These are phyloP conservation scores for Mucor indicus DNA, from an alignment of 371 early-diverging fungal genomes.

Conservation along the genomic window DNA sequence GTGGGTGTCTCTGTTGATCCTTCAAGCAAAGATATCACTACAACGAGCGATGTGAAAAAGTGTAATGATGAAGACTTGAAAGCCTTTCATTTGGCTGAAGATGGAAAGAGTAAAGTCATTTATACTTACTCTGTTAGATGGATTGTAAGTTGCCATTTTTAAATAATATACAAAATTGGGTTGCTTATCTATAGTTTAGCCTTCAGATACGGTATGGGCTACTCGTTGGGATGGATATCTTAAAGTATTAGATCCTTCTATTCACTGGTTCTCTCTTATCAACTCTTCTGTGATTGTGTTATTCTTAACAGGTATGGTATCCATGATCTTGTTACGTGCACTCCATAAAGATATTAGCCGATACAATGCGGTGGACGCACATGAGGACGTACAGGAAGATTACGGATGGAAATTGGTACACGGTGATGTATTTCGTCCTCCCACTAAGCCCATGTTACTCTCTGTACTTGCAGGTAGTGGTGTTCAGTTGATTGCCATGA, in stretches of 20 bases:
- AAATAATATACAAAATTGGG: background rate
- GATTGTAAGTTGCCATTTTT: slow-evolving; percentile 48
- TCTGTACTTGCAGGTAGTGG: slow-evolving; percentile 91
- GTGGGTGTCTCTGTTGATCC: slow-evolving; percentile 86
- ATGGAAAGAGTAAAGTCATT: slow-evolving; percentile 51
- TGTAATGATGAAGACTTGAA: background rate
- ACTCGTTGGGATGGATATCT: slow-evolving; percentile 95
- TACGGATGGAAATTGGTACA: slow-evolving; percentile 93
- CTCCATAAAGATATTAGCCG: slow-evolving; percentile 84
- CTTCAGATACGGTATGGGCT: slow-evolving; percentile 77
- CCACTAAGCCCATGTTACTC: slow-evolving; percentile 72
- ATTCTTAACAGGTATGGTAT: slow-evolving; percentile 87
- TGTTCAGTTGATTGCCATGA: slow-evolving; percentile 88
- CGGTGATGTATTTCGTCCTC: slow-evolving; percentile 92
- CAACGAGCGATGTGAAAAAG: slow-evolving; percentile 19
- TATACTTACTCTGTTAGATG: slow-evolving; percentile 88
- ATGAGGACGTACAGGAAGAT: slow-evolving; percentile 85
- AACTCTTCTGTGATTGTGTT: slow-evolving; percentile 22
- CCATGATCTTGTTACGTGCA: slow-evolving; percentile 81
- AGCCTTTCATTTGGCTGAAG: slow-evolving; percentile 14
- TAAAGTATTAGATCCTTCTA: slow-evolving; percentile 78
- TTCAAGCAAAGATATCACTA: slow-evolving; percentile 39
- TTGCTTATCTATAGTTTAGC: slow-evolving; percentile 21
- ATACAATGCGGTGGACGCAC: slow-evolving; percentile 44
- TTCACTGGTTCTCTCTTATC: slow-evolving; percentile 54